A percentile compares a stretch with the other conserved stretches of the same genome.
Conservation (phyloP, 495 filamentous ascomycete genomes). For the Letharia columbiana region DNA sequence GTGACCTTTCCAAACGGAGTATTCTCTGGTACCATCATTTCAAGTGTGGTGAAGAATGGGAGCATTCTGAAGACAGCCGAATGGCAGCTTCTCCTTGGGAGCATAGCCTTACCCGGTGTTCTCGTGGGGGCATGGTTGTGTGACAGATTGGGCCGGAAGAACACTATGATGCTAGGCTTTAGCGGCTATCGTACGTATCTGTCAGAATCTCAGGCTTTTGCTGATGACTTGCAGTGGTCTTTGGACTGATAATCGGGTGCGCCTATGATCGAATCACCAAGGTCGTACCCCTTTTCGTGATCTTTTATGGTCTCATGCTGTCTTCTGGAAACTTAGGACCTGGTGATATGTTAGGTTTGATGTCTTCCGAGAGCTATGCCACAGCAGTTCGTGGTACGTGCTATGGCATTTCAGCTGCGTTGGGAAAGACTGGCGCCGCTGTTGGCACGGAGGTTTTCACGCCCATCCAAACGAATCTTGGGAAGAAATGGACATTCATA, state of each 20-base stretch:
- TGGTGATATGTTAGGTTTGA: slow-evolving; percentile 43
- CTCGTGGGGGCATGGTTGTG: slow-evolving; percentile 43
- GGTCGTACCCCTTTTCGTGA: slow-evolving; percentile 44
- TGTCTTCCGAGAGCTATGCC: slow-evolving; percentile 44
- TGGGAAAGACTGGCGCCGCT: slow-evolving; percentile 45
- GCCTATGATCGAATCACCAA: slow-evolving; percentile 41
- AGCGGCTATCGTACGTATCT: slow-evolving; percentile 31
- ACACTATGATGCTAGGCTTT: slow-evolving; percentile 49
- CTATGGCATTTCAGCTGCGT: slow-evolving; percentile 44
- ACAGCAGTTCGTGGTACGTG: slow-evolving; percentile 44
- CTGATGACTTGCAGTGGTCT: slow-evolving; percentile 27
- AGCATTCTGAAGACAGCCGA: slow-evolving; percentile 35
- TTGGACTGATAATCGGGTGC: slow-evolving; percentile 45
- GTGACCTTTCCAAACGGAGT: slow-evolving; percentile 42
- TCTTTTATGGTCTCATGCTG: slow-evolving; percentile 47
- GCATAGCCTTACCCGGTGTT: slow-evolving; percentile 41
- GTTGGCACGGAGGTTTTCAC: slow-evolving; percentile 46
- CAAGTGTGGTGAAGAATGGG: slow-evolving; percentile 33
- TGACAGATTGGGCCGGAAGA: slow-evolving; percentile 40
- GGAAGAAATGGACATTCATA: slow-evolving; percentile 46
- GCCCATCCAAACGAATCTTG: slow-evolving; percentile 37
- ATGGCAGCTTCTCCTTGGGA: slow-evolving; percentile 44
- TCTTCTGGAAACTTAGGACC: slow-evolving; percentile 45
- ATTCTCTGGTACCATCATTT: slow-evolving; percentile 43
- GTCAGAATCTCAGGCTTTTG: background rate